Conservation (phyloP, 306 rosid species). For the Prunus campanulata region DNA sequence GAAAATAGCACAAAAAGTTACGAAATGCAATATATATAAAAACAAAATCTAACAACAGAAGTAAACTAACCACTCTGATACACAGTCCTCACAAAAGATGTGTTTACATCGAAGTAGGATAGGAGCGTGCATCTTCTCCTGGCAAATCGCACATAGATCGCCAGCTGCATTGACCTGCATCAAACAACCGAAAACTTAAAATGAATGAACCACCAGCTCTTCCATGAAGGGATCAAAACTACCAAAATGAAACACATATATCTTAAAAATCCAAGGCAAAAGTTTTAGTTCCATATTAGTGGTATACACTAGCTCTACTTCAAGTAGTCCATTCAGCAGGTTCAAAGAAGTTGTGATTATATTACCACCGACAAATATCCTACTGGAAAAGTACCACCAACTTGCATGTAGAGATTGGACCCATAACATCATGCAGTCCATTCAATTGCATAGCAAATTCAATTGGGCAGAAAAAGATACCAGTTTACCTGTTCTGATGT, state of each 20-base stretch:
- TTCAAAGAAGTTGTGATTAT: not conserved
- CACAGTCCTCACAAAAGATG: conserved; percentile 97
- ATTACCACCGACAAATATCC: not conserved
- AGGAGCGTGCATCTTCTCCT: conserved; percentile 98
- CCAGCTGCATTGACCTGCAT: conserved; percentile 88
- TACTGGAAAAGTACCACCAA: not conserved
- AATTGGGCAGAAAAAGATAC: not conserved
- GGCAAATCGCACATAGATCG: conserved; percentile 98
- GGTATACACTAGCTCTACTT: not conserved
- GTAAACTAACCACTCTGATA: conserved; percentile 76
- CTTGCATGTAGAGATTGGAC: not conserved
- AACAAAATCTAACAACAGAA: not conserved
- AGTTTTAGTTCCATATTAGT: not conserved
- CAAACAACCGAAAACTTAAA: conserved; percentile 14
- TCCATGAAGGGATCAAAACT: not conserved
- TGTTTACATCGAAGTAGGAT: conserved; percentile 90
- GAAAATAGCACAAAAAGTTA: not conserved
- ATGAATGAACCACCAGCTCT: not conserved
- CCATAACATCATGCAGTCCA: not conserved
- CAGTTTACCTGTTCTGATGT: conserved; percentile 86
- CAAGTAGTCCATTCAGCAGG: conserved; percentile 3
- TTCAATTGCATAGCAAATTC: not conserved
- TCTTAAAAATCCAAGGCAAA: not conserved
- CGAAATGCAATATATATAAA: not conserved
- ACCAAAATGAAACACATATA: not conserved